Conservation (phyloP, 495 filamentous ascomycete species). For the Massariosphaeria phaeospora region DNA sequence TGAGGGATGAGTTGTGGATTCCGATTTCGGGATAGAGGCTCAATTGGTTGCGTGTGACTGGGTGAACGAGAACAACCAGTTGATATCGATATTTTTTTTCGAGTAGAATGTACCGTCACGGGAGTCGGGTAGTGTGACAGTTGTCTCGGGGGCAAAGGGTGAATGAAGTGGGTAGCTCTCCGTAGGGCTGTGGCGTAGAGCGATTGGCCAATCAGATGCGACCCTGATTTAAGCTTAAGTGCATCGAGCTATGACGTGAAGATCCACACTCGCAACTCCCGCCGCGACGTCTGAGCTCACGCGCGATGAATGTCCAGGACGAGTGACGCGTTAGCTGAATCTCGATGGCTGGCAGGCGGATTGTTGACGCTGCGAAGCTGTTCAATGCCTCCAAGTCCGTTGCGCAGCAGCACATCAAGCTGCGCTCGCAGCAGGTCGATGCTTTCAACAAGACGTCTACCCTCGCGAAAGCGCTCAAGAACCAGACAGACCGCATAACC, state of each 20-base stretch:
- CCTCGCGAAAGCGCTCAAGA: conserved; percentile 61
- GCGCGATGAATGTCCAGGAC: background rate
- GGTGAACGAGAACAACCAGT: too few species aligned
- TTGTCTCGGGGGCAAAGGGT: too few species aligned
- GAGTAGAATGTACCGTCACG: too few species aligned
- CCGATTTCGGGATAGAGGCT: too few species aligned
- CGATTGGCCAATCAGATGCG: conserved; percentile 23
- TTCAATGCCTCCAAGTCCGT: conserved; percentile 72
- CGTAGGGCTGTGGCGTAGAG: too few species aligned
- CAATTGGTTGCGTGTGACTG: too few species aligned
- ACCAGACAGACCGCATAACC: conserved; percentile 58
- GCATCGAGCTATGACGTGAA: conserved; percentile 24
- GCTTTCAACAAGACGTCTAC: conserved; percentile 72
- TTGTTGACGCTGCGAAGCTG: conserved; percentile 76
- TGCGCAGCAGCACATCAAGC: conserved; percentile 70
- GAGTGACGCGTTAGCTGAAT: background rate
- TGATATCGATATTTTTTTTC: too few species aligned
- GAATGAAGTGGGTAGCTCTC: too few species aligned
- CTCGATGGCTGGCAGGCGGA: conserved; percentile 61
- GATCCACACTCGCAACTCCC: background rate
- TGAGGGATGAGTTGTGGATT: too few species aligned
- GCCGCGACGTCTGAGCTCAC: background rate
- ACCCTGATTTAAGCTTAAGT: conserved; percentile 9
- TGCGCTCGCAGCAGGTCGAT: conserved; percentile 74
- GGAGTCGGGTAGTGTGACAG: too few species aligned